Percentiles rank a stretch among this genome's conserved stretches.
Conservation (phyloP, 2,329 filamentous ascomycete genomes). For the Hymenoscyphus fraxineus region DNA sequence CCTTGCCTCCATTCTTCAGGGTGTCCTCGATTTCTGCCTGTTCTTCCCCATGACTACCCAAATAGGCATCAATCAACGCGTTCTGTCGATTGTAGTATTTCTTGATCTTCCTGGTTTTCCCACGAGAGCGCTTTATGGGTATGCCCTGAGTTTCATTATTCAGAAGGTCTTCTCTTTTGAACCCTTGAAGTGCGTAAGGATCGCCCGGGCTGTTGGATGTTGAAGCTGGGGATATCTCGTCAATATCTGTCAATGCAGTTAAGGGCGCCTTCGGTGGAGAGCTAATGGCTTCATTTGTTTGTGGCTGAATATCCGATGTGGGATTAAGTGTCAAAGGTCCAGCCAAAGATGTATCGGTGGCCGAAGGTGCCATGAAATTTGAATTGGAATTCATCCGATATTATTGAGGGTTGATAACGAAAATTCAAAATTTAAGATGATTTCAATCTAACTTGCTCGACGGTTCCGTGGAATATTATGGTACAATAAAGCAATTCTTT, state of each 20-base stretch:
- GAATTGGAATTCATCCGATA: not conserved
- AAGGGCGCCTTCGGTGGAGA: not conserved
- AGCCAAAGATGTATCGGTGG: not conserved
- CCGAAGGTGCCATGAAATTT: not conserved
- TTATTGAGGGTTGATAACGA: not conserved
- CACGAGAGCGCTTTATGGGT: not conserved
- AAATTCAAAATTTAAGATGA: not conserved
- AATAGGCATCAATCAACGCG: constrained; percentile 48
- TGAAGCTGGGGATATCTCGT: not conserved
- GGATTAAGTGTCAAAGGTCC: not conserved
- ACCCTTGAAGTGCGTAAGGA: constrained; percentile 1
- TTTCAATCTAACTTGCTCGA: not conserved
- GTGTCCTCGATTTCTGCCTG: constrained; percentile 48
- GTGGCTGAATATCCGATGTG: not conserved
- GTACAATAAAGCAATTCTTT: not conserved
- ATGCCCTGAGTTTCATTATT: not conserved
- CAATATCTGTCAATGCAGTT: not conserved
- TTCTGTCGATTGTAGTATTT: constrained; percentile 48
- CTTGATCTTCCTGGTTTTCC: constrained; percentile 34
- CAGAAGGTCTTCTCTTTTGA: constrained; percentile 1
- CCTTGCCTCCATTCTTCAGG: constrained; percentile 46
- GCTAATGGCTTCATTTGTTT: not conserved
- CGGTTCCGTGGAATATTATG: not conserved
- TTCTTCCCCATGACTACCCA: constrained; percentile 54
- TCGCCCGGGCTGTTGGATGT: not conserved